These are phyloP conservation scores for Achaetomium macrosporum DNA, from an alignment of 2,329 filamentous ascomycete species.

Conservation along the genomic window DNA sequence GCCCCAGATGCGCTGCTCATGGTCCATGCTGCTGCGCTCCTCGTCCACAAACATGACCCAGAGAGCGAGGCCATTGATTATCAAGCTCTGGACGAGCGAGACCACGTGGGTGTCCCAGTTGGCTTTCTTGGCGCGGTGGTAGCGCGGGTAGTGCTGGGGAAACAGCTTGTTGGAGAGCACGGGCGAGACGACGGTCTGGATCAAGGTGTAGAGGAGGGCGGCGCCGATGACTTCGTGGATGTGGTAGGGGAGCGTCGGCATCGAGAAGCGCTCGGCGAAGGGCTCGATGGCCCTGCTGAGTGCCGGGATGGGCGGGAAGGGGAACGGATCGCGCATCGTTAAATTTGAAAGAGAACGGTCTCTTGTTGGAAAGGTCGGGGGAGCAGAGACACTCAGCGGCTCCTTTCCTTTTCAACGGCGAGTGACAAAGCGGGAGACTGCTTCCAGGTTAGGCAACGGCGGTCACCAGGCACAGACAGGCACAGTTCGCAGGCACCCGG, in stretches of 20 bases:
- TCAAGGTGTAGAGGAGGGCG: slow-evolving; percentile 61
- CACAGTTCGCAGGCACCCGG: background rate
- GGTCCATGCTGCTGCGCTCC: slow-evolving; percentile 60
- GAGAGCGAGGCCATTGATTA: slow-evolving; percentile 68
- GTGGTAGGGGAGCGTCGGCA: slow-evolving; percentile 67
- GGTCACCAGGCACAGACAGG: slow-evolving; percentile 7
- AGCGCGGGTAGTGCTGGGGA: slow-evolving; percentile 54
- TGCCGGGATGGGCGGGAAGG: slow-evolving; percentile 54
- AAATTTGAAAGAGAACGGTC: background rate
- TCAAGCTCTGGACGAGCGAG: slow-evolving; percentile 68
- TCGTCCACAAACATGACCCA: slow-evolving; percentile 66
- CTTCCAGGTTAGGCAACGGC: background rate
- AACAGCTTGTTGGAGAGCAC: slow-evolving; percentile 56
- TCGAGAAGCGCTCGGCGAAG: slow-evolving; percentile 53
- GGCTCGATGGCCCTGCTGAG: slow-evolving; percentile 54
- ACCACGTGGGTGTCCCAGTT: slow-evolving; percentile 87
- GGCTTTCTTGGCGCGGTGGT: slow-evolving; percentile 58
- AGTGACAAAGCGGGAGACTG: background rate
- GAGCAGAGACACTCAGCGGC: background rate
- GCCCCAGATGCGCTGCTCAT: slow-evolving; percentile 66
- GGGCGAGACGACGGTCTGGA: slow-evolving; percentile 63
- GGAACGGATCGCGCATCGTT: slow-evolving; percentile 67
- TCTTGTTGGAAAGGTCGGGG: background rate
- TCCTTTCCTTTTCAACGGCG: background rate
- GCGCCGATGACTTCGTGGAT: slow-evolving; percentile 68